Evolutionary conservation across 441 rosid species (phyloP), one percentile per base, ranked within the genome.

Genomic region (Populus hybrid): DNA sequence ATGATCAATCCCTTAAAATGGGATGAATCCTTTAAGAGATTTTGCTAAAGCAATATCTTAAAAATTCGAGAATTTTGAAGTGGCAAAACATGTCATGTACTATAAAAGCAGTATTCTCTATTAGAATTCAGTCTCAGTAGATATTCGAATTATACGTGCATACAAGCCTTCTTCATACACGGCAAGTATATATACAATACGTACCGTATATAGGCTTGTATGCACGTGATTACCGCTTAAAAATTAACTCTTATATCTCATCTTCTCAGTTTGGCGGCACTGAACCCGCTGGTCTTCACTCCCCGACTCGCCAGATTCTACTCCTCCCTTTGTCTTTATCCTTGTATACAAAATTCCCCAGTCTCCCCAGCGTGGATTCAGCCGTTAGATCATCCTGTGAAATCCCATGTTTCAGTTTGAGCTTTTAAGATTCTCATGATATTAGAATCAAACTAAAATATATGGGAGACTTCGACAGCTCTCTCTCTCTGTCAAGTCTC

Each of bases 251-350:
- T 82, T 79, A 76, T 71, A 85, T 85, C 86, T 77, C 85, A 64
- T 87, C 86, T 90, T 84, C 89, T 88, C 73, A 85, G 86, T 91
- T 94, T 94, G 98, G 98, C 97, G 98, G 95, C 94, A 89, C 89
- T 76, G 82, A 87, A 90, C 79, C 84, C 92, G 91, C 91, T 71
- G 73, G 80, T 81, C 82, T 78, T 87, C 83, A 77, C 73, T 65
- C 50, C 72, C 77, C 36, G 40, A 67, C 80, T 71, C 78, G 18
- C 67, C 66, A 18, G 40, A 28, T 57, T 53, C 67, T 16, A 64
- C 59, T 28, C 76, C 68, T 79, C 40, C 72, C 67, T 23, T 74
- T 80, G 76, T 57, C 84, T 67, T 75, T 36, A 72, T 74, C 73
- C 74, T 76, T 76, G 53, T 67, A 38, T 74, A 53, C 81, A 81